Conservation (phyloP, 805 yeast genomes). For the Candida verbasci region DNA sequence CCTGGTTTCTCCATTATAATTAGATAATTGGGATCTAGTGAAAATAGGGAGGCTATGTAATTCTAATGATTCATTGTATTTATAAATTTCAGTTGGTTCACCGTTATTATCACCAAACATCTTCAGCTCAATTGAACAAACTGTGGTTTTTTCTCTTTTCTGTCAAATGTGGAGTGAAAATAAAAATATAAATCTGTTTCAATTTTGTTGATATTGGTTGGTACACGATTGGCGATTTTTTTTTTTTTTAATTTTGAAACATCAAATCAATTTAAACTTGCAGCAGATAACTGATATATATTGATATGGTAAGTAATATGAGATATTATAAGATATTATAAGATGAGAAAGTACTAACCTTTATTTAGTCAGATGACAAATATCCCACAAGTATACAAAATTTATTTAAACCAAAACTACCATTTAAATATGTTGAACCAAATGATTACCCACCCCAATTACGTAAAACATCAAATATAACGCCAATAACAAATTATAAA, state of each 20-base stretch:
- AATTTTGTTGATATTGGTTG: not conserved
- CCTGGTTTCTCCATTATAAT: slow-evolving; percentile 26
- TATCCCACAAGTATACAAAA: slow-evolving; percentile 43
- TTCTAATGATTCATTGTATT: slow-evolving; percentile 27
- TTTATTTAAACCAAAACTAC: slow-evolving; percentile 55
- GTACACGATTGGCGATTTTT: too few species aligned
- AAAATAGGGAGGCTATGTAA: slow-evolving; percentile 26
- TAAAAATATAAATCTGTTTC: not conserved
- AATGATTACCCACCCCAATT: slow-evolving; percentile 45
- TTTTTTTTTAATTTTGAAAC: too few species aligned
- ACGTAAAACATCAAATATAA: slow-evolving; percentile 43
- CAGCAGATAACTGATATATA: not conserved
- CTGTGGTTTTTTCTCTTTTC: not conserved
- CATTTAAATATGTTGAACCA: slow-evolving; percentile 46
- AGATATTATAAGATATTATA: too few species aligned
- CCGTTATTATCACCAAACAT: slow-evolving; percentile 5
- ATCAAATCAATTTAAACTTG: too few species aligned
- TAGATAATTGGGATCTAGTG: slow-evolving; percentile 29
- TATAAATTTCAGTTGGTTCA: slow-evolving; percentile 20
- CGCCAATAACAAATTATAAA: slow-evolving; percentile 40
- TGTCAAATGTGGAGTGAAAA: not conserved
- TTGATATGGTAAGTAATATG: slow-evolving; percentile 3
- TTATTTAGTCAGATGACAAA: slow-evolving; percentile 16
- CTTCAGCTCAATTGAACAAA: too few species aligned
- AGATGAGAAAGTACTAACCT: too few species aligned